phyloP scores from a whole-genome alignment of 2,329 filamentous ascomycete genomes.

The Anisogramma anomala region DNA sequence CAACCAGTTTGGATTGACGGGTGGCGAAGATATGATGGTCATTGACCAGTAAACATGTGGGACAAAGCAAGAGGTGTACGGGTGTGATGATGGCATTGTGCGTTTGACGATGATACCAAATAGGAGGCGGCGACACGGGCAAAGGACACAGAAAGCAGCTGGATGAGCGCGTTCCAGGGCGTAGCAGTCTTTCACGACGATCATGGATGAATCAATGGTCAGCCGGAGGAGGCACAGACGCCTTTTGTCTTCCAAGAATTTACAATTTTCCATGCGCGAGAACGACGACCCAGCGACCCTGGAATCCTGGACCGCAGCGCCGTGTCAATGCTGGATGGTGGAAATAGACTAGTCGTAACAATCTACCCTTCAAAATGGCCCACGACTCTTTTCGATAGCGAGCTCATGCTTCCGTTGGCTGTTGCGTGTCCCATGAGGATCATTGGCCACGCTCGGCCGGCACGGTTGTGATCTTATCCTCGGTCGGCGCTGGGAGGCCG shows the following conservation, averaged over 20 bases:
- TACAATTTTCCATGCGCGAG: slow-evolving; percentile 1
- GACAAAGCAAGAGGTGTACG: not conserved
- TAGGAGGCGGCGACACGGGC: not conserved
- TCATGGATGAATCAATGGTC: slow-evolving; percentile 1
- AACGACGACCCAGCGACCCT: slow-evolving; percentile 1
- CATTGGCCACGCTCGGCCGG: slow-evolving; percentile 17
- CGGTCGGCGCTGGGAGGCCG: slow-evolving; percentile 31
- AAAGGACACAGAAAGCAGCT: not conserved
- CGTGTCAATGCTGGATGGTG: slow-evolving; percentile 11
- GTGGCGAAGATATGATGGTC: slow-evolving; percentile 39
- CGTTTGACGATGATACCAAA: slow-evolving; percentile 10
- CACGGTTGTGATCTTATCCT: slow-evolving; percentile 34
- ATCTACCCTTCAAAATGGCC: not conserved
- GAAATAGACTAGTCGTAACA: not conserved
- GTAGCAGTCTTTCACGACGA: slow-evolving; percentile 1
- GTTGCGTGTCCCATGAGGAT: no score
- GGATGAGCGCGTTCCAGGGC: not conserved
- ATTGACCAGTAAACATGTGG: slow-evolving; percentile 4
- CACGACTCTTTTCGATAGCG: not conserved
- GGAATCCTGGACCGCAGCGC: slow-evolving; percentile 7
- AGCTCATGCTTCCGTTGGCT: no score
- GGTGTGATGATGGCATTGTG: not conserved
- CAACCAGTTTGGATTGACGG: slow-evolving; percentile 71
- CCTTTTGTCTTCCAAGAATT: not conserved
- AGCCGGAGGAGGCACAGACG: not conserved